A percentile compares a stretch with the other conserved stretches of the same genome.
Conservation (phyloP, 306 rosid genomes). For the Morella rubra region DNA sequence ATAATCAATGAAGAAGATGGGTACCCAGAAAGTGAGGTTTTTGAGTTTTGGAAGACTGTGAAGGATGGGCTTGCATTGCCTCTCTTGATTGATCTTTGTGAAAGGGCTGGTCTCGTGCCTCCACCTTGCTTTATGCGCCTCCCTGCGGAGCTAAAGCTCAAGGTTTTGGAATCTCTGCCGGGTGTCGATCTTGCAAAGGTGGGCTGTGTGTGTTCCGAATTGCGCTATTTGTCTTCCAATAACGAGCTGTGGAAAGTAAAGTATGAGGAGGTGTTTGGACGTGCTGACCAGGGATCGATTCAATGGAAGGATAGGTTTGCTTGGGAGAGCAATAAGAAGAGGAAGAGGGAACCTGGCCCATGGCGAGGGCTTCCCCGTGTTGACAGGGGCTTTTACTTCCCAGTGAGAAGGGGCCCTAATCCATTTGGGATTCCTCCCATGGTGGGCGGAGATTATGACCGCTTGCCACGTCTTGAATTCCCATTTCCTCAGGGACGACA, state of each 20-base stretch:
- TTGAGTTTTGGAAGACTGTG: slow-evolving; percentile 72
- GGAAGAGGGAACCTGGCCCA: not conserved
- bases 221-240: slow-evolving; percentile 42
- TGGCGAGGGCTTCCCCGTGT: not conserved
- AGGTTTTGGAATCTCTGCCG: slow-evolving; percentile 59
- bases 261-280: slow-evolving; percentile 46
- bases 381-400: not conserved
- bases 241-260: slow-evolving; percentile 71
- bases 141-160: slow-evolving; percentile 58
- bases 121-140: slow-evolving; percentile 75
- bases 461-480: slow-evolving; percentile 24
- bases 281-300: not conserved
- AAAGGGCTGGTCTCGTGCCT: slow-evolving; percentile 48
- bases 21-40: slow-evolving; percentile 34
- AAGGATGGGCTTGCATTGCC: slow-evolving; percentile 78
- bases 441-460: slow-evolving; percentile 47
- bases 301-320: slow-evolving; percentile 45
- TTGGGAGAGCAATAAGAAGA: slow-evolving; percentile 36
- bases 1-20: slow-evolving; percentile 11
- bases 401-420: slow-evolving; percentile 20
- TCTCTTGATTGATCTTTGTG: slow-evolving; percentile 71
- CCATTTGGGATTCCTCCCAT: slow-evolving; percentile 32
- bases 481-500: slow-evolving; percentile 27
- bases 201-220: slow-evolving; percentile 50
- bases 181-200: slow-evolving; percentile 60